Conservation (phyloP, 1,139 yeast genomes). For the Hyphopichia khmerensis region DNA sequence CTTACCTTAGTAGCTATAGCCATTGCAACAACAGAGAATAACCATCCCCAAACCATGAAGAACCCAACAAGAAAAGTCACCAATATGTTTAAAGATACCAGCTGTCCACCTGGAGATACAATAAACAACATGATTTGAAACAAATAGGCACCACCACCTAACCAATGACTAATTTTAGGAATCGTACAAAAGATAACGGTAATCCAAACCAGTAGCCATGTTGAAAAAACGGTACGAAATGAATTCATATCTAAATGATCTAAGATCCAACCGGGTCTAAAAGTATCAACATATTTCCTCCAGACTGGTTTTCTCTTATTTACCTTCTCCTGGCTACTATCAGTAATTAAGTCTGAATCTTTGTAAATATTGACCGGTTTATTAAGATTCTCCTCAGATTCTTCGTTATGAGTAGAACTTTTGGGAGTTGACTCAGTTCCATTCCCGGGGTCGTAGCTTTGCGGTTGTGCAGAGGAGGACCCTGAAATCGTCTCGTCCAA, state of each 20-base stretch:
- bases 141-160: slow-evolving; percentile 31
- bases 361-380: background rate
- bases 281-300: slow-evolving; percentile 10
- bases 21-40: slow-evolving; percentile 23
- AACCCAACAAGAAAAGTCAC: slow-evolving; percentile 15
- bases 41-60: slow-evolving; percentile 22
- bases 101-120: slow-evolving; percentile 27
- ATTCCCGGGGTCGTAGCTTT: background rate
- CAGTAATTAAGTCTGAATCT: background rate
- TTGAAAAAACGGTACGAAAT: slow-evolving; percentile 22
- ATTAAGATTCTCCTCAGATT: too few species aligned
- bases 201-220: slow-evolving; percentile 31
- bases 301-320: slow-evolving; percentile 6
- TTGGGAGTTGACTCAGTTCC: background rate
- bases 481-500: background rate
- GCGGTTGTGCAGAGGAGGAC: background rate
- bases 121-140: slow-evolving; percentile 29
- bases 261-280: slow-evolving; percentile 25
- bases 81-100: slow-evolving; percentile 18
- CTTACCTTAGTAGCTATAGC: slow-evolving; percentile 25
- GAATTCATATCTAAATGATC: slow-evolving; percentile 27
- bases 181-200: slow-evolving; percentile 24
- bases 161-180: slow-evolving; percentile 25
- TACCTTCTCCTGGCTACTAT: background rate
- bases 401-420: too few species aligned